These are phyloP conservation scores for Hymenoscyphus repandus DNA, from an alignment of 2,329 filamentous ascomycete species.

Conservation along the genomic window DNA sequence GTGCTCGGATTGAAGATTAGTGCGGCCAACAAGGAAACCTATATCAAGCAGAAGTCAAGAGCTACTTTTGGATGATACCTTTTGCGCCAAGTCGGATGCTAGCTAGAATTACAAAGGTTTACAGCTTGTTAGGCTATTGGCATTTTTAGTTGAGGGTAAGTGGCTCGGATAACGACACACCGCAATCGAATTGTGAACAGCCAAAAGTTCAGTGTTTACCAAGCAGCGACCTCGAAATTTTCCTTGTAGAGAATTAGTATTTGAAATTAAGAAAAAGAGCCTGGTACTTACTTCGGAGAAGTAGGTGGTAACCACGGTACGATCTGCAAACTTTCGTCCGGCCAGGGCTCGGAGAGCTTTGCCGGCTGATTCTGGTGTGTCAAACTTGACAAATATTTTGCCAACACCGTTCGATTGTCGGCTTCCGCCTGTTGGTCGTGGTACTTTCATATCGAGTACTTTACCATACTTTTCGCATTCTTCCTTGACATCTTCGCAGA, in stretches of 20 bases:
- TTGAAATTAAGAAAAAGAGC: not conserved
- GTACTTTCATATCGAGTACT: constrained; percentile 86
- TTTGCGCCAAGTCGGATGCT: constrained; percentile 1
- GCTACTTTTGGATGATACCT: constrained; percentile 5
- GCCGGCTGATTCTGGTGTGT: constrained; percentile 68
- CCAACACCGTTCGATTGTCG: constrained; percentile 85
- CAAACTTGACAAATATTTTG: constrained; percentile 97
- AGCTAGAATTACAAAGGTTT: constrained; percentile 12
- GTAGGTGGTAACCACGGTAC: constrained; percentile 94
- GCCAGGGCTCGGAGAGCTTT: constrained; percentile 87
- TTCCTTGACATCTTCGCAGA: constrained; percentile 87
- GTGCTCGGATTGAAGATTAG: no score
- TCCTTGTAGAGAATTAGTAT: constrained; percentile 52
- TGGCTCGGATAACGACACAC: not conserved
- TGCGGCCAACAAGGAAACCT: no score
- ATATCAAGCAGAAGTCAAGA: not conserved
- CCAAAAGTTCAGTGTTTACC: constrained; percentile 23
- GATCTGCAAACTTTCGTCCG: constrained; percentile 90
- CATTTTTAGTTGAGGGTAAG: not conserved
- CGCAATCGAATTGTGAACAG: not conserved
- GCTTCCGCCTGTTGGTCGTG: constrained; percentile 76
- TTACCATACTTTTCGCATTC: constrained; percentile 89
- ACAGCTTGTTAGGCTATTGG: not conserved
- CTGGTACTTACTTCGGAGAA: constrained; percentile 72
- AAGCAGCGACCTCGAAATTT: constrained; percentile 67